Conservation (phyloP, 116 monocot genomes). For the Papilionanthe hybrid region DNA sequence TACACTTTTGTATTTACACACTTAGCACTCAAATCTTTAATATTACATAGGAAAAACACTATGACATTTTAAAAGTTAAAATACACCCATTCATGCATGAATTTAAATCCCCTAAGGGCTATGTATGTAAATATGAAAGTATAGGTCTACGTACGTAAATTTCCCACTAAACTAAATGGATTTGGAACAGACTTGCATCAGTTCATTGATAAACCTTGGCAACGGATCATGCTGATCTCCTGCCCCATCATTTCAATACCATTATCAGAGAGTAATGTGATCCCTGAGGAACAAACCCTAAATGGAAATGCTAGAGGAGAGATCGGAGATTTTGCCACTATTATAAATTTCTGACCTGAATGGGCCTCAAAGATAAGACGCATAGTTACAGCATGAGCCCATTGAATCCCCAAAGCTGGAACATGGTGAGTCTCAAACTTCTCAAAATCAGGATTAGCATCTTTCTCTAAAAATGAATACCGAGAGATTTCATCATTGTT, state of each 20-base stretch:
- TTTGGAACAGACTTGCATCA: neutral
- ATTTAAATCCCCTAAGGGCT: no score
- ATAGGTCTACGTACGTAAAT: no score
- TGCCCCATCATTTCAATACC: conserved; percentile 54
- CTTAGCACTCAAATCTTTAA: no score
- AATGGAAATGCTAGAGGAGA: conserved; percentile 84
- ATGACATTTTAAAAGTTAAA: no score
- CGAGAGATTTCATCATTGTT: conserved; percentile 38
- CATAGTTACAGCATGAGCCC: conserved; percentile 93
- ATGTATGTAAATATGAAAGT: no score
- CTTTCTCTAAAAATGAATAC: conserved; percentile 63
- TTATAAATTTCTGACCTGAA: conserved; percentile 86
- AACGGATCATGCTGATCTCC: conserved; percentile 61
- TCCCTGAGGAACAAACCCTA: conserved; percentile 62
- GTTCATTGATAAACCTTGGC: conserved; percentile 34
- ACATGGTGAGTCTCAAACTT: conserved; percentile 46
- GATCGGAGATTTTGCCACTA: conserved; percentile 85
- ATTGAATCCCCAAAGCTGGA: conserved; percentile 83
- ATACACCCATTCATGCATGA: no score
- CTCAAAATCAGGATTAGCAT: conserved; percentile 23
- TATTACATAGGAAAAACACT: no score
- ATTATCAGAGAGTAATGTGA: conserved; percentile 59
- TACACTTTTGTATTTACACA: no score
- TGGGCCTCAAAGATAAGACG: conserved; percentile 87
- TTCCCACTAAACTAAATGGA: no score